These are phyloP conservation scores for Neurospora sp. DNA, from an alignment of 495 filamentous ascomycete genomes.

Conservation along the genomic window DNA sequence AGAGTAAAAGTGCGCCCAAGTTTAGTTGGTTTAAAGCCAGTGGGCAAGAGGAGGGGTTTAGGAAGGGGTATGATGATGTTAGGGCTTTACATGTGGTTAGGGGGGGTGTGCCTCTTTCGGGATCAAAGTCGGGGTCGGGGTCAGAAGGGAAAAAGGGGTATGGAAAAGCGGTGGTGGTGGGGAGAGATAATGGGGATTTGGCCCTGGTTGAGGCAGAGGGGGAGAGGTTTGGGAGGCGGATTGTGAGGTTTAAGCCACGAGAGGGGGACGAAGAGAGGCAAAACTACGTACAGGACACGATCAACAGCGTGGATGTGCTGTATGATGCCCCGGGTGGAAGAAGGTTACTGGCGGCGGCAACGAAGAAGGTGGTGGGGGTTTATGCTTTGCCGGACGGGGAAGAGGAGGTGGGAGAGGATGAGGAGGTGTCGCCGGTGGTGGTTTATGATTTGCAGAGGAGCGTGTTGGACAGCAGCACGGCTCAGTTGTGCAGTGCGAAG, in stretches of 20 bases:
- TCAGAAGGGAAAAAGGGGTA: not conserved
- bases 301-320: constrained; percentile 28
- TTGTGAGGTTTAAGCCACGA: constrained; percentile 18
- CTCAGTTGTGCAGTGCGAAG: constrained; percentile 22
- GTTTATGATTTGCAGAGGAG: constrained; percentile 11
- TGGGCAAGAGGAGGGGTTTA: constrained; percentile 20
- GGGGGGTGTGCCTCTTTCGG: not conserved
- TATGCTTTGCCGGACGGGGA: constrained; percentile 14
- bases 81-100: constrained; percentile 26
- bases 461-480: not conserved
- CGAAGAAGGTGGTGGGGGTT: constrained; percentile 20
- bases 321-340: not conserved
- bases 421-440: constrained; percentile 6
- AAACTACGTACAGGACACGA: constrained; percentile 12
- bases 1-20: constrained; percentile 5
- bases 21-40: constrained; percentile 20
- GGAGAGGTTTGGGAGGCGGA: constrained; percentile 20
- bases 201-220: constrained; percentile 27
- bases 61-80: constrained; percentile 31
- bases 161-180: constrained; percentile 23
- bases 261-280: not conserved
- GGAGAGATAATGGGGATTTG: constrained; percentile 34
- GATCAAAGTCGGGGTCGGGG: too few species aligned
- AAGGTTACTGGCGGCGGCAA: constrained; percentile 15
- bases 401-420: not conserved